A percentile compares a stretch with the other conserved stretches of the same genome.
These are phyloP conservation scores for Malassezia yamatoensis DNA, from an alignment of 1,284 basidiomycete species.

Conservation along the genomic window DNA sequence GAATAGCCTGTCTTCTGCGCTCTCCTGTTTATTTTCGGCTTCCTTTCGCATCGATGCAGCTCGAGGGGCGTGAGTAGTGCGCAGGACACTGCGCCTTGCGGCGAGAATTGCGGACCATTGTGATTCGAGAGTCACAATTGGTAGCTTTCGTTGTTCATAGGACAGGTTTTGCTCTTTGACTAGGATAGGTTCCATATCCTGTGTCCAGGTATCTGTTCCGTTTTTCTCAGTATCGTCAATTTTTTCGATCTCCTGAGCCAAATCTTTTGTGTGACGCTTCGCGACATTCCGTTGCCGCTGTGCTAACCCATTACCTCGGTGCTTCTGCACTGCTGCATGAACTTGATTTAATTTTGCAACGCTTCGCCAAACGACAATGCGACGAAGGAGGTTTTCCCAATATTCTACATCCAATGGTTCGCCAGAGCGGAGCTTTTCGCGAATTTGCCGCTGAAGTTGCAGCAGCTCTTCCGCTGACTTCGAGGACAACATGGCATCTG, in stretches of 20 bases:
- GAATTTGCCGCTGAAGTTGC: constrained; percentile 72
- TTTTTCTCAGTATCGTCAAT: constrained; percentile 39
- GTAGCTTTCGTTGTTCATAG: constrained; percentile 28
- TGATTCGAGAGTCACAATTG: constrained; percentile 20
- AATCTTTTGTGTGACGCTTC: constrained; percentile 73
- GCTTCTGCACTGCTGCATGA: constrained; percentile 90
- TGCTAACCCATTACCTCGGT: constrained; percentile 85
- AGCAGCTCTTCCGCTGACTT: constrained; percentile 59
- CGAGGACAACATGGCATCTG: constrained; percentile 34
- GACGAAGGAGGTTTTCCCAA: constrained; percentile 86
- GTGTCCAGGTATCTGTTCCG: constrained; percentile 5
- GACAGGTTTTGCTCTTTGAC: constrained; percentile 20
- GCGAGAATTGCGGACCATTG: constrained; percentile 23
- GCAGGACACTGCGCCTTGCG: constrained; percentile 25
- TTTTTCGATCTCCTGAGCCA: constrained; percentile 63
- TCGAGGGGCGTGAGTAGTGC: constrained; percentile 27
- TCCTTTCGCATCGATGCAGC: constrained; percentile 2
- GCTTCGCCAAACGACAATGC: constrained; percentile 94
- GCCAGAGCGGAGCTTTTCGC: constrained; percentile 74
- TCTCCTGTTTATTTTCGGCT: constrained; percentile 3
- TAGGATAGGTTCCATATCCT: constrained; percentile 36
- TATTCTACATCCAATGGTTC: constrained; percentile 96
- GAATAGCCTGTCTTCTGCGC: constrained; percentile 24
- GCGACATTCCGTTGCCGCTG: constrained; percentile 92
- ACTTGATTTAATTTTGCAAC: constrained; percentile 83